These are phyloP conservation scores for Talaromyces albobiverticillius DNA, from an alignment of 2,329 filamentous ascomycete species.

Conservation along the genomic window DNA sequence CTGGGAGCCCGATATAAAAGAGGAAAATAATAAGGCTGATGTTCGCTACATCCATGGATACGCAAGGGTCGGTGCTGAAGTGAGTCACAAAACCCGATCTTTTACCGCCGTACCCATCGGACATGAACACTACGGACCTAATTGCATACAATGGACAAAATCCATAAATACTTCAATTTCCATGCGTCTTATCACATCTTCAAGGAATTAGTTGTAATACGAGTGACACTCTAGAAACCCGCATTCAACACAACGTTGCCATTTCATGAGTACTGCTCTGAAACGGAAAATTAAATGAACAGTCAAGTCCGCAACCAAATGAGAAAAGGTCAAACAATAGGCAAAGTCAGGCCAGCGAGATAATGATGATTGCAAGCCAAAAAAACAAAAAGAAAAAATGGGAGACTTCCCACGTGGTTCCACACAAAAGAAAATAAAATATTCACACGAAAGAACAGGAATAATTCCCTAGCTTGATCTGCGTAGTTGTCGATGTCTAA, in stretches of 20 bases:
- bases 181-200: no score
- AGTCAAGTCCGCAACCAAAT: conserved; percentile 9
- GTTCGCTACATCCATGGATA: no score
- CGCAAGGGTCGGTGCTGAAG: no score
- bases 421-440: conserved; percentile 10
- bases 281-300: conserved; percentile 6
- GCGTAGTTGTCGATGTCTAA: neutral
- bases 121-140: no score
- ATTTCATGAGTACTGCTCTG: neutral
- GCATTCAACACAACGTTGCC: neutral
- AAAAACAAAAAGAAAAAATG: neutral
- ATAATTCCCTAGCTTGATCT: neutral
- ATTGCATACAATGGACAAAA: no score
- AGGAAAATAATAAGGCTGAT: no score
- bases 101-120: no score
- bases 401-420: neutral
- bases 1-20: conserved; percentile 5
- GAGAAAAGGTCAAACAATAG: neutral
- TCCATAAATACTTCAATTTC: no score
- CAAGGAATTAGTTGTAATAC: no score
- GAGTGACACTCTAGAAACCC: neutral
- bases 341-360: neutral
- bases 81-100: no score
- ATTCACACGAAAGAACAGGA: conserved; percentile 11
- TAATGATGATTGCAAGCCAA: neutral